A percentile compares a stretch with the other conserved stretches of the same genome.
Evolutionary conservation across 1,139 yeast species (phyloP).

Genomic region (Taiozyma sp.): DNA sequence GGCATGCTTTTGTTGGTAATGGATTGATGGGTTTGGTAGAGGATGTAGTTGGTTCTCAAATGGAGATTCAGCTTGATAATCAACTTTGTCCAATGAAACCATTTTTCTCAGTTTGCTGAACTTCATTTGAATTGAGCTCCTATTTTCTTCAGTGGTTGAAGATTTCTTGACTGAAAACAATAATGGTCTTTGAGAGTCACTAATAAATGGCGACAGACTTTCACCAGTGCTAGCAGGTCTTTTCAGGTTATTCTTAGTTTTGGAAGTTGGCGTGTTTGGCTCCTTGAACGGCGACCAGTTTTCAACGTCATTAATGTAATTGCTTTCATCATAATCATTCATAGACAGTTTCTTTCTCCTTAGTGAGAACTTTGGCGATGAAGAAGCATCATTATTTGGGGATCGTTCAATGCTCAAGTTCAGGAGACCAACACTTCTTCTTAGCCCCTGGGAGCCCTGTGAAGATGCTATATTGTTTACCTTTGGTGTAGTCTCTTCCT

Average conservation of each 20-base stretch:
- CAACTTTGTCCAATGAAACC: slow-evolving; percentile 21
- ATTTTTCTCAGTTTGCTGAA: slow-evolving; percentile 24
- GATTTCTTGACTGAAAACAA: slow-evolving; percentile 14
- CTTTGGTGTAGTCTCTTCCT: slow-evolving; percentile 18
- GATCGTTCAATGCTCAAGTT: slow-evolving; percentile 33
- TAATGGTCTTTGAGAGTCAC: slow-evolving; percentile 20
- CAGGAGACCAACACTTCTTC: slow-evolving; percentile 35
- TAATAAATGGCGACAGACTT: slow-evolving; percentile 22
- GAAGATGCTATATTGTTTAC: slow-evolving; percentile 19
- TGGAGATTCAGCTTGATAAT: slow-evolving; percentile 16
- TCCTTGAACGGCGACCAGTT: slow-evolving; percentile 30
- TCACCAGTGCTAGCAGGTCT: slow-evolving; percentile 24
- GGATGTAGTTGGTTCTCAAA: slow-evolving; percentile 20
- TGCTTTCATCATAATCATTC: slow-evolving; percentile 18
- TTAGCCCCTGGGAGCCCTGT: slow-evolving; percentile 27
- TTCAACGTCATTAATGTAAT: slow-evolving; percentile 23
- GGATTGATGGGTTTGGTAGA: slow-evolving; percentile 22
- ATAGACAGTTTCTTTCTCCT: slow-evolving; percentile 16
- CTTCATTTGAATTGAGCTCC: slow-evolving; percentile 20
- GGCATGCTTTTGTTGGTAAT: slow-evolving; percentile 8
- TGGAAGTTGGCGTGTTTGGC: slow-evolving; percentile 20
- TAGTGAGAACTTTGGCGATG: slow-evolving; percentile 19
- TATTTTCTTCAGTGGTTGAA: slow-evolving; percentile 12
- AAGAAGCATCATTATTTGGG: slow-evolving; percentile 15
- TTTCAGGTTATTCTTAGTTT: slow-evolving; percentile 14